phyloP scores from a whole-genome alignment of 129 eudicot species.

The Glebionis coronaria region DNA sequence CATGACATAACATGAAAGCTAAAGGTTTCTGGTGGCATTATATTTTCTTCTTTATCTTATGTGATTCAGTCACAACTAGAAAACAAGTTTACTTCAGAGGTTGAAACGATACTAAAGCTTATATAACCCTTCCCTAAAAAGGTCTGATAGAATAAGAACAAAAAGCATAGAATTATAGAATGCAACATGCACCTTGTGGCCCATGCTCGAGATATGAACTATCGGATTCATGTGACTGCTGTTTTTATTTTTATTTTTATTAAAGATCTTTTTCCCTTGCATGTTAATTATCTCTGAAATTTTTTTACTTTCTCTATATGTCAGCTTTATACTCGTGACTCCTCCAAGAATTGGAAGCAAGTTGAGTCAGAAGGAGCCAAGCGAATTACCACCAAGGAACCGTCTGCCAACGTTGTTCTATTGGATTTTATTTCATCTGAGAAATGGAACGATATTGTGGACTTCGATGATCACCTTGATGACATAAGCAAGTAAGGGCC shows the following conservation, averaged over 20 bases:
- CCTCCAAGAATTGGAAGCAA: slow-evolving; percentile 75
- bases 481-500: slow-evolving; percentile 85
- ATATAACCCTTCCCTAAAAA: not conserved
- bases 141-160: not conserved
- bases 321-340: slow-evolving; percentile 78
- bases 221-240: not conserved
- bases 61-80: not conserved
- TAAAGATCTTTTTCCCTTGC: not conserved
- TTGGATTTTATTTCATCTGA: slow-evolving; percentile 67
- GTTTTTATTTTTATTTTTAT: not conserved
- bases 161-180: too few species aligned
- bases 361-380: slow-evolving; percentile 53
- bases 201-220: not conserved
- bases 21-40: too few species aligned
- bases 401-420: slow-evolving; percentile 75
- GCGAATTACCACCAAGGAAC: slow-evolving; percentile 62
- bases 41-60: not conserved
- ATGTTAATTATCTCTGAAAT: not conserved
- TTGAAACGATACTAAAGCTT: not conserved
- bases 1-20: too few species aligned
- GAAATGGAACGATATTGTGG: slow-evolving; percentile 65
- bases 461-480: slow-evolving; percentile 95
- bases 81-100: not conserved
- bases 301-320: not conserved
- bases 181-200: not conserved